These are phyloP conservation scores for Colletotrichum tamarilloi DNA, from an alignment of 2,329 filamentous ascomycete genomes.

Conservation along the genomic window DNA sequence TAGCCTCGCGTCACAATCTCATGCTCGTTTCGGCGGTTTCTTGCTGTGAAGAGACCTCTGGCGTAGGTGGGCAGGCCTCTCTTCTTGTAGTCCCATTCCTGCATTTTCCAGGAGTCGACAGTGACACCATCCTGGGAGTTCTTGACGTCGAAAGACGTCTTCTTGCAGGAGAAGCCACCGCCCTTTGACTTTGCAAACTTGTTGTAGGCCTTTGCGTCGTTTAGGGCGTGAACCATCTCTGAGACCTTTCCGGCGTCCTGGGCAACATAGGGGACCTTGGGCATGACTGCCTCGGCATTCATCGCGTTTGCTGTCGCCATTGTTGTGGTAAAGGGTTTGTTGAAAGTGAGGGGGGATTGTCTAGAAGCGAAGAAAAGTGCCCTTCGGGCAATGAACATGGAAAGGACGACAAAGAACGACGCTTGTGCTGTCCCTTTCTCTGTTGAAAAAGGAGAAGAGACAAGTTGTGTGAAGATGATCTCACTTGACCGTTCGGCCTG, in stretches of 20 bases:
- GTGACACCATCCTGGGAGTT: constrained; percentile 71
- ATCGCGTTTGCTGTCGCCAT: constrained; percentile 22
- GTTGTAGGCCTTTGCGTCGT: constrained; percentile 57
- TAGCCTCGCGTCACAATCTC: constrained; percentile 93
- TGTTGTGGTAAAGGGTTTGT: not conserved
- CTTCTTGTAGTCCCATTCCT: constrained; percentile 97
- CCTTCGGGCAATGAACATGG: constrained; percentile 25
- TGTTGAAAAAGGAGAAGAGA: not conserved
- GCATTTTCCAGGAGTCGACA: constrained; percentile 92
- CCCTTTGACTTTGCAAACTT: constrained; percentile 64
- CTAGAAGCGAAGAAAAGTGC: constrained; percentile 10
- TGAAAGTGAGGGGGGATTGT: constrained; percentile 9
- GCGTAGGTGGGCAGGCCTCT: constrained; percentile 89
- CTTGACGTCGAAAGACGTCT: constrained; percentile 78
- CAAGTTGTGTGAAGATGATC: not conserved
- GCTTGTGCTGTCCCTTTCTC: not conserved
- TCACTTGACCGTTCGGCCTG: constrained; percentile 11
- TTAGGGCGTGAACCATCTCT: constrained; percentile 73
- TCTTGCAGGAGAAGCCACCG: constrained; percentile 76
- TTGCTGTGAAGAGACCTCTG: constrained; percentile 91
- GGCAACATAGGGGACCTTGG: constrained; percentile 68
- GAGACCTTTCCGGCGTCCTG: constrained; percentile 79
- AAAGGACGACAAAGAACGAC: not conserved
- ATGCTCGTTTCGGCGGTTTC: constrained; percentile 68
- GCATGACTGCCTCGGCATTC: constrained; percentile 41